Conservation (phyloP, 306 rosid species). For the Cicer cuneatum region DNA sequence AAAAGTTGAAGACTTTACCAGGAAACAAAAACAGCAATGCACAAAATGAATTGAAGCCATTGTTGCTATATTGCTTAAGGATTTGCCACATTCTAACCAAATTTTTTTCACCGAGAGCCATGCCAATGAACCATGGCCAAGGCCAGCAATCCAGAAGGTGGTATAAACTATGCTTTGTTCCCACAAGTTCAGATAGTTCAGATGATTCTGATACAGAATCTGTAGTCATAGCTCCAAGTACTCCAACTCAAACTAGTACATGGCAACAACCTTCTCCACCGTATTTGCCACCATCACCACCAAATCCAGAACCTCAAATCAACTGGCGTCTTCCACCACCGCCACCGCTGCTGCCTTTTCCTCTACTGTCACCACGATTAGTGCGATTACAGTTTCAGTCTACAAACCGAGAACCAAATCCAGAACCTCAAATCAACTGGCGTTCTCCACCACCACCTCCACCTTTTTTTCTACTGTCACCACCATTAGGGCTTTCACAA, state of each 20-base stretch:
- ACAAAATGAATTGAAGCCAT: slow-evolving; percentile 27
- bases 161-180: slow-evolving; percentile 41
- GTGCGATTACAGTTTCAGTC: too few relatives aligned
- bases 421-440: neutral
- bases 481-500: neutral
- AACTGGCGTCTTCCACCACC: neutral
- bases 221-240: neutral
- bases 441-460: neutral
- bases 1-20: slow-evolving; percentile 32
- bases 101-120: neutral
- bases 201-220: slow-evolving; percentile 48
- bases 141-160: slow-evolving; percentile 36
- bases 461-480: neutral
- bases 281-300: neutral
- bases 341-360: neutral
- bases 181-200: slow-evolving; percentile 33
- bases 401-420: neutral
- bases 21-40: neutral
- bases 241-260: slow-evolving; percentile 27
- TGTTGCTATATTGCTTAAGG: neutral
- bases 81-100: neutral
- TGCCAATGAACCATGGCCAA: slow-evolving; percentile 38
- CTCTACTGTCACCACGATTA: neutral
- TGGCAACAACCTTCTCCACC: slow-evolving; percentile 23
- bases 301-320: neutral